Conservation (phyloP, 2,329 filamentous ascomycete species). For the Exophiala mesophila region DNA sequence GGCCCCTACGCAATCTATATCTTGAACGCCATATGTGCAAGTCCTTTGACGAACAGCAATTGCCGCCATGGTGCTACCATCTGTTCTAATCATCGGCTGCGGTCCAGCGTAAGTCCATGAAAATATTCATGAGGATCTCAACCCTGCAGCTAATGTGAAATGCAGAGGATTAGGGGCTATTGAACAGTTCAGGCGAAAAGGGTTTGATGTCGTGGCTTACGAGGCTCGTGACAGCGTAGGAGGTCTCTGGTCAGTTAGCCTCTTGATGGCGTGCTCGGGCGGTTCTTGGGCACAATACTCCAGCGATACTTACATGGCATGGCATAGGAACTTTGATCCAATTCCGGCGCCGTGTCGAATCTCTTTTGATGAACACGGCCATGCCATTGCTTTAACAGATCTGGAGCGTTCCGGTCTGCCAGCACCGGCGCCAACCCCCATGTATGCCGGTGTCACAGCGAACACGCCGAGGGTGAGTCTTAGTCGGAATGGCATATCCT, state of each 20-base stretch:
- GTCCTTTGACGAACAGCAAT: no score
- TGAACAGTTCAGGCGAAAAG: conserved; percentile 12
- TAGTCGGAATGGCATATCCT: no score
- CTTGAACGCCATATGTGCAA: no score
- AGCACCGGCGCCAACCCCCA: conserved; percentile 10
- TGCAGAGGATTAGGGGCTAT: conserved; percentile 11
- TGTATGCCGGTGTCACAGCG: conserved; percentile 13
- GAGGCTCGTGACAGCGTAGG: conserved; percentile 11
- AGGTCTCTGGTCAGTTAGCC: conserved; percentile 9
- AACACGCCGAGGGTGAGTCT: conserved; percentile 8
- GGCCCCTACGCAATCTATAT: no score
- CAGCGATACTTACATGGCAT: no score
- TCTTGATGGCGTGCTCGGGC: conserved; percentile 3
- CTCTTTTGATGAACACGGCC: conserved; percentile 9
- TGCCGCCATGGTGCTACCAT: conserved; percentile 7
- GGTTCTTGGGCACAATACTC: no score
- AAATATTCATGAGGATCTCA: no score
- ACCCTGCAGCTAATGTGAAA: no score
- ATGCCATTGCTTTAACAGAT: conserved; percentile 8
- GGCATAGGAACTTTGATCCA: conserved; percentile 11
- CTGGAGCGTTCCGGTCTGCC: conserved; percentile 4
- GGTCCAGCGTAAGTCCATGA: conserved; percentile 10
- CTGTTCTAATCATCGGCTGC: conserved; percentile 12
- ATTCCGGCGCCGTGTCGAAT: conserved; percentile 7
- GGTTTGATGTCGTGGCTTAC: conserved; percentile 10